Evolutionary conservation across 345 rosid genomes (phyloP), one percentile per base, ranked within the genome.

Genomic region (Dipteronia dyeriana): DNA sequence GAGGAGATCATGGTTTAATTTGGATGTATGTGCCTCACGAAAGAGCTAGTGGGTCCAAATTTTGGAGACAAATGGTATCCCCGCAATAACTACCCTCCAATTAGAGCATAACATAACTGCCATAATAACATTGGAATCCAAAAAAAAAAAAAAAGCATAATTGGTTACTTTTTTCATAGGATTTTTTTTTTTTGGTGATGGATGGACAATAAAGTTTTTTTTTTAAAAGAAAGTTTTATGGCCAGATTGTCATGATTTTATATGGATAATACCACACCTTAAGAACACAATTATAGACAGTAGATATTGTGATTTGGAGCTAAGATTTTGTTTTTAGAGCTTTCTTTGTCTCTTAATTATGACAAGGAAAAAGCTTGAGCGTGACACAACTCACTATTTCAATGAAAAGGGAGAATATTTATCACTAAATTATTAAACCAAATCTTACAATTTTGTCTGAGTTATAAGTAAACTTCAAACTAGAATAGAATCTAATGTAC

Each of bases 61-160:
- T 16, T 60, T 63, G 85, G 82, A 57, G 84, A 85, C 87, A 85
- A 78, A 77, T 57, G 87, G 84, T 75, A 82, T 85, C 85, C 66
- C 73, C 51, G 75, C 82, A 71, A 82, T 82, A 80, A 76, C 84
- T 71, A 79, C 61, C 79, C 76, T 71, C 78, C 79, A 45, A 60
- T 19, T 70, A 20, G 47, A 71, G 68, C 47, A 61, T 45, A 23
- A 79, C 54, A 60, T 54, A 34, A 79, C 54, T 45, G 19, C 16
- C 17, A 68, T 22, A 19, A 19, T n/a, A 38, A 45, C 45, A 11
- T 10, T 66, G 19, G 47, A 63, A 57, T 72, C 75, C 20, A 59
- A 57, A 57, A 20, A 26, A 10, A 20, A 20, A 13, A 3, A 71
- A 56, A 4, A 26, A 62, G 70, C 17, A 16, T 16, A 56, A 57